Evolutionary conservation across 2,329 filamentous ascomycete species (phyloP).

Genomic region (Scortechinia acanthostroma): DNA sequence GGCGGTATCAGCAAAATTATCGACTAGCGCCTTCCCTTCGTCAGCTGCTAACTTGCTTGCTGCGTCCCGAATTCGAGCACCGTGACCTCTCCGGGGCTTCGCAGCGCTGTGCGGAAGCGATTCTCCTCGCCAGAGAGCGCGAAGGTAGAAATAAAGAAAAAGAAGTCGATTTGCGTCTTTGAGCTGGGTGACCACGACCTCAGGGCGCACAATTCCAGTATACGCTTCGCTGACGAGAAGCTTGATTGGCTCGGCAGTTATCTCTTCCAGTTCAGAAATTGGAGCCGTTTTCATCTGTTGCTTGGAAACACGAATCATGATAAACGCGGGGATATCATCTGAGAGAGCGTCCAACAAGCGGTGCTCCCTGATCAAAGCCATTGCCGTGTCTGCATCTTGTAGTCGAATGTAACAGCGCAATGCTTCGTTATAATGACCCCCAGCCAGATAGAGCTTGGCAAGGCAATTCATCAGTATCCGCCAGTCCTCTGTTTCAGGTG

Average conservation of each 20-base stretch:
- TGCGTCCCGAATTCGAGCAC: background rate
- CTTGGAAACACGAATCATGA: conserved; percentile 49
- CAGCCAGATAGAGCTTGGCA: conserved; percentile 51
- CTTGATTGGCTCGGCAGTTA: conserved; percentile 46
- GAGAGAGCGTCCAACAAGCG: conserved; percentile 51
- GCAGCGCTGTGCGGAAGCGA: conserved; percentile 12
- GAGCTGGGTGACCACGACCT: conserved; percentile 47
- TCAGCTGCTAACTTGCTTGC: background rate
- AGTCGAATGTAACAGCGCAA: conserved; percentile 53
- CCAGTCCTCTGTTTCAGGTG: conserved; percentile 47
- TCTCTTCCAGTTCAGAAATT: conserved; percentile 44
- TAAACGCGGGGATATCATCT: conserved; percentile 56
- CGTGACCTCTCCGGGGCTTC: background rate
- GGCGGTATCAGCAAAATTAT: conserved; percentile 52
- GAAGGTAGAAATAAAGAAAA: conserved; percentile 59
- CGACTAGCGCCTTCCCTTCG: conserved; percentile 32
- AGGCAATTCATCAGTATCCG: conserved; percentile 46
- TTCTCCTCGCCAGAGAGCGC: conserved; percentile 52
- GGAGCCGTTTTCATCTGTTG: conserved; percentile 45
- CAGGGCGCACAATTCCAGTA: conserved; percentile 48
- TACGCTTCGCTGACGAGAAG: conserved; percentile 55
- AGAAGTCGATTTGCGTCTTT: conserved; percentile 35
- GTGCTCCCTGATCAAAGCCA: conserved; percentile 50
- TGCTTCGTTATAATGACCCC: conserved; percentile 49
- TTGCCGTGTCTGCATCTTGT: conserved; percentile 57